Percentiles rank a stretch among this genome's conserved stretches.
Conservation (phyloP, 805 yeast genomes). For the Ogataea methylovora region DNA sequence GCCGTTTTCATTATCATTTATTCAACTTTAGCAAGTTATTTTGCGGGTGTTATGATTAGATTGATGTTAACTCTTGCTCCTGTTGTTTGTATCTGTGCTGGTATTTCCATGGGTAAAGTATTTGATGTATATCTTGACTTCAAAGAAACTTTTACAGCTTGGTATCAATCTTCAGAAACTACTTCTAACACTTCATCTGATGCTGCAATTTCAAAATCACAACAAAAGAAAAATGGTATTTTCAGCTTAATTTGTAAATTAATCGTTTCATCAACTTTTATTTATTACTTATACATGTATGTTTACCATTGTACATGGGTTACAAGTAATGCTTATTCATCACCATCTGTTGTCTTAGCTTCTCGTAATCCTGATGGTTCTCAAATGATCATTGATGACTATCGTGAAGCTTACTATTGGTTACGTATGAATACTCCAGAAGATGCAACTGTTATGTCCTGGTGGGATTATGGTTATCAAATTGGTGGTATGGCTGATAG, state of each 20-base stretch:
- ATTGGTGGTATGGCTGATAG: constrained; percentile 99
- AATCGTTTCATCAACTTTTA: constrained; percentile 59
- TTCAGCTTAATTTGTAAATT: constrained; percentile 46
- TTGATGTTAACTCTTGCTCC: constrained; percentile 96
- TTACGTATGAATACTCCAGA: constrained; percentile 95
- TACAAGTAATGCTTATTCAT: constrained; percentile 89
- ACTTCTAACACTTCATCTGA: not conserved
- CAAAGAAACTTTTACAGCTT: constrained; percentile 15
- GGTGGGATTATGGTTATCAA: constrained; percentile 99
- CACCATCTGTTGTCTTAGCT: constrained; percentile 95
- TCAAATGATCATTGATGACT: constrained; percentile 83
- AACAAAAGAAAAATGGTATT: constrained; percentile 11
- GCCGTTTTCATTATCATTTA: constrained; percentile 90
- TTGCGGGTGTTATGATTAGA: constrained; percentile 99
- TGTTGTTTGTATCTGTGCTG: constrained; percentile 87
- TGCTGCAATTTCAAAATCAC: constrained; percentile 2
- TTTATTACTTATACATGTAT: constrained; percentile 68
- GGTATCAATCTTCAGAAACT: constrained; percentile 2
- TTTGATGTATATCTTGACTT: constrained; percentile 77
- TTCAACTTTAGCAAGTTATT: constrained; percentile 89
- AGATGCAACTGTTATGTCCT: constrained; percentile 92
- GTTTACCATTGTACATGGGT: constrained; percentile 97
- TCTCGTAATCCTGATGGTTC: constrained; percentile 81
- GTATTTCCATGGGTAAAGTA: constrained; percentile 77
- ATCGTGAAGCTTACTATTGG: constrained; percentile 99